Conservation (phyloP, 805 yeast species). For the Zygosaccharomyces siamensis region DNA sequence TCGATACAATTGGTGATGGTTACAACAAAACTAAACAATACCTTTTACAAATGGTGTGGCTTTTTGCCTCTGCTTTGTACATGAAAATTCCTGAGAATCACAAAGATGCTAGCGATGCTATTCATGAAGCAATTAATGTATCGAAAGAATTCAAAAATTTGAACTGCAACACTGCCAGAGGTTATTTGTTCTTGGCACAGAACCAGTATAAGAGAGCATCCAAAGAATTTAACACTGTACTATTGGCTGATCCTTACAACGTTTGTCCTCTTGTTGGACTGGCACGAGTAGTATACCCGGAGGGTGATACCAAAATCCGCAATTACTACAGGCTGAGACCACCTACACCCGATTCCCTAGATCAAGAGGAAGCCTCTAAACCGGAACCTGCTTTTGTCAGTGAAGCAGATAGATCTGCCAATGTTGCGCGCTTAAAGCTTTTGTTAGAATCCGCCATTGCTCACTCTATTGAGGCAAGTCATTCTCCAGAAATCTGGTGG, state of each 20-base stretch:
- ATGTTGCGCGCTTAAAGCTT: constrained; percentile 47
- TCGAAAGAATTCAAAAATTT: constrained; percentile 41
- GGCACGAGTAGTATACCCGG: constrained; percentile 45
- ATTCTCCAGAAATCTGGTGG: constrained; percentile 64
- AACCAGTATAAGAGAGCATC: constrained; percentile 44
- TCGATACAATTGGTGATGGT: constrained; percentile 14
- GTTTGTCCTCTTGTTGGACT: constrained; percentile 52
- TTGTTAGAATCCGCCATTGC: constrained; percentile 37
- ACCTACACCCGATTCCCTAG: background rate
- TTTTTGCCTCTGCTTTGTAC: constrained; percentile 66
- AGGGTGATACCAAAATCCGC: constrained; percentile 24
- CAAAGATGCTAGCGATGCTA: constrained; percentile 64
- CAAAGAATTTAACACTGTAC: constrained; percentile 59
- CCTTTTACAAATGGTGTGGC: constrained; percentile 62
- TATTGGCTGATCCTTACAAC: constrained; percentile 47
- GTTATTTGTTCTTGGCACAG: constrained; percentile 36
- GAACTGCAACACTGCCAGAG: constrained; percentile 26
- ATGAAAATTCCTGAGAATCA: constrained; percentile 41
- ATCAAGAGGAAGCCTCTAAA: background rate
- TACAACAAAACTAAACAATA: constrained; percentile 32
- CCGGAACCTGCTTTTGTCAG: constrained; percentile 42
- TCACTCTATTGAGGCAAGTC: constrained; percentile 40
- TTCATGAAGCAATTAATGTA: constrained; percentile 61
- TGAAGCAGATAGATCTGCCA: constrained; percentile 53
- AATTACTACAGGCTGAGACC: constrained; percentile 7